phyloP scores from a whole-genome alignment of 2,329 filamentous ascomycete genomes.

The Fusarium sp. region DNA sequence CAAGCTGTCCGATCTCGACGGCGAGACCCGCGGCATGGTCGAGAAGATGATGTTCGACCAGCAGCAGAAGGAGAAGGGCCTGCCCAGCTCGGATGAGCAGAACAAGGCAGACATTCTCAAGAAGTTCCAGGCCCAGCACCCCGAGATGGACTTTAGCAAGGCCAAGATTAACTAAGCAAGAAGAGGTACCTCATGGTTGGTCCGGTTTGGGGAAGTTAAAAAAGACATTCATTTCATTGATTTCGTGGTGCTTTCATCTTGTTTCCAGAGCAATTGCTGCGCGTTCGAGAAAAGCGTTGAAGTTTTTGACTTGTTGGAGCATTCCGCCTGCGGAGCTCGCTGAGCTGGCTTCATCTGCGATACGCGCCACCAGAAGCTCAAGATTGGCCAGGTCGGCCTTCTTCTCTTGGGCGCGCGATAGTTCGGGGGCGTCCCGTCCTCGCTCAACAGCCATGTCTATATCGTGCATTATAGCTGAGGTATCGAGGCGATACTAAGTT shows the following conservation, averaged over 20 bases:
- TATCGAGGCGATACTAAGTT: constrained; percentile 59
- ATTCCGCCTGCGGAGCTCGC: constrained; percentile 63
- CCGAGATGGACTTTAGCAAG: constrained; percentile 79
- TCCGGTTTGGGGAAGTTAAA: constrained; percentile 5
- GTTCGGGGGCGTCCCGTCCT: constrained; percentile 62
- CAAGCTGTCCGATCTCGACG: constrained; percentile 91
- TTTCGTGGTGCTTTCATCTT: constrained; percentile 47
- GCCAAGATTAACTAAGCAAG: constrained; percentile 70
- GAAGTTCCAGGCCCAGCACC: constrained; percentile 87
- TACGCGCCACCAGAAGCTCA: constrained; percentile 67
- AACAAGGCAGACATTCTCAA: constrained; percentile 93
- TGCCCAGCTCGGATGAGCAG: constrained; percentile 92
- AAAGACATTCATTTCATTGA: constrained; percentile 15
- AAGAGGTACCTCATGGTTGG: constrained; percentile 13
- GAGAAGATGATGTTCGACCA: constrained; percentile 99
- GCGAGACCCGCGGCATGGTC: constrained; percentile 95
- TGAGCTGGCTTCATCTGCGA: constrained; percentile 67
- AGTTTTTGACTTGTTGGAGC: constrained; percentile 69
- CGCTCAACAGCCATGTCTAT: constrained; percentile 69
- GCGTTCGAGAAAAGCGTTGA: constrained; percentile 74
- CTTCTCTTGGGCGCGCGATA: constrained; percentile 61
- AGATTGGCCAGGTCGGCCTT: constrained; percentile 67
- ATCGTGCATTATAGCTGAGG: constrained; percentile 72
- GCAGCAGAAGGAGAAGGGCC: constrained; percentile 92
- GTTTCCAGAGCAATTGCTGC: constrained; percentile 68